Conservation (phyloP, 306 rosid genomes). For the Dalbergia cultrata region DNA sequence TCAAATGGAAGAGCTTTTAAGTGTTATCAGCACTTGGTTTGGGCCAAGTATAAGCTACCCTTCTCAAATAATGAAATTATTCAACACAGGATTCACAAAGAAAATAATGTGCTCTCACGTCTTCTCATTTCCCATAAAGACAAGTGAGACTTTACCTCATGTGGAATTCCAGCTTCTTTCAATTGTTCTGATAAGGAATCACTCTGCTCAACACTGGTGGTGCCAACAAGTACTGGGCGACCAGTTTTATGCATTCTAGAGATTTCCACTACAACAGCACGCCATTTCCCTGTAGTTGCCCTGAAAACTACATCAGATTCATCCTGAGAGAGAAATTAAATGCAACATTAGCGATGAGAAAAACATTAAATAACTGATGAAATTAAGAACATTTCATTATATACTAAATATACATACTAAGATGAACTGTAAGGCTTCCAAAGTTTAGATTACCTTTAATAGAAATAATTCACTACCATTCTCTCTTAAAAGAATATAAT, state of each 20-base stretch:
- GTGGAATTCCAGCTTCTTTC: slow-evolving; percentile 88
- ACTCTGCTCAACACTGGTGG: slow-evolving; percentile 98
- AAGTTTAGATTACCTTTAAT: neutral
- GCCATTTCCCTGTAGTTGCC: slow-evolving; percentile 94
- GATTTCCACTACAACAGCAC: slow-evolving; percentile 95
- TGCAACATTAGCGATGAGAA: slow-evolving; percentile 46
- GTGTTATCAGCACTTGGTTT: slow-evolving; percentile 22
- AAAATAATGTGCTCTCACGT: slow-evolving; percentile 30
- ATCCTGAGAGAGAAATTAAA: slow-evolving; percentile 67
- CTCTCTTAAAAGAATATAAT: slow-evolving; percentile 1
- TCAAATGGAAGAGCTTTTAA: slow-evolving; percentile 27
- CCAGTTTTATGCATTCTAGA: slow-evolving; percentile 97
- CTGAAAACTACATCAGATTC: slow-evolving; percentile 98
- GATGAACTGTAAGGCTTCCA: slow-evolving; percentile 12
- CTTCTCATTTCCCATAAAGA: slow-evolving; percentile 30
- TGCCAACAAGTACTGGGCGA: slow-evolving; percentile 97
- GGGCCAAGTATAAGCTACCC: slow-evolving; percentile 34
- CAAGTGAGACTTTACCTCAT: slow-evolving; percentile 69
- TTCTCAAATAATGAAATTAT: slow-evolving; percentile 7
- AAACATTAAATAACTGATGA: slow-evolving; percentile 31
- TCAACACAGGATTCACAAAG: slow-evolving; percentile 20
- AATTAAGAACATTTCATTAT: neutral
- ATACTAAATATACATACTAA: slow-evolving; percentile 24
- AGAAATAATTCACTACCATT: slow-evolving; percentile 36
- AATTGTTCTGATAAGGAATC: slow-evolving; percentile 86